Evolutionary conservation across 495 filamentous ascomycete genomes (phyloP).

Genomic region (Xylaria grammica): DNA sequence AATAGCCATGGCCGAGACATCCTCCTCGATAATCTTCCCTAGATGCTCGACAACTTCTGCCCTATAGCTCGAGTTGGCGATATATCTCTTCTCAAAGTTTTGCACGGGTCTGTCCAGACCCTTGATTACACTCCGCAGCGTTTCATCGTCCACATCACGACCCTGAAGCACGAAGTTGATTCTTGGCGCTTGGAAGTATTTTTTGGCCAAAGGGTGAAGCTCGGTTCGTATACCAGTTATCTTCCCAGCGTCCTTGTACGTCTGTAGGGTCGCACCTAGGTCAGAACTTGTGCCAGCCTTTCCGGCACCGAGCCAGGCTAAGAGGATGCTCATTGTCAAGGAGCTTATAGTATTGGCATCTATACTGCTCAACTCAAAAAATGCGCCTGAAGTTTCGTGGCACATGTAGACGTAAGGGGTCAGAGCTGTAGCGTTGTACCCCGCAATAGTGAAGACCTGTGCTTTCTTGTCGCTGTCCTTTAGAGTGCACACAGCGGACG

Average conservation of each 20-base stretch:
- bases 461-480: constrained; percentile 39
- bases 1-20: neutral
- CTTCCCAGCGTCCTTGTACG: neutral
- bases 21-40: neutral
- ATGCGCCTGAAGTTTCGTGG: constrained; percentile 44
- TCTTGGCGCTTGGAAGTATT: neutral
- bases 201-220: neutral
- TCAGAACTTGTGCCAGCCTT: constrained; percentile 36
- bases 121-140: neutral
- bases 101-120: neutral
- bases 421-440: constrained; percentile 16
- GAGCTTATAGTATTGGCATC: constrained; percentile 41
- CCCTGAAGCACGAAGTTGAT: neutral
- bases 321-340: constrained; percentile 46
- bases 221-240: neutral
- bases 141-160: neutral
- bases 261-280: neutral
- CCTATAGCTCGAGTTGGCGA: neutral
- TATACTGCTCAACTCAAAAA: constrained; percentile 32
- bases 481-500: constrained; percentile 37
- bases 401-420: constrained; percentile 46
- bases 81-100: constrained; percentile 1
- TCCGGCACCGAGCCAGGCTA: constrained; percentile 53
- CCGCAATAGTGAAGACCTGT: constrained; percentile 45
- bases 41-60: neutral